These are phyloP conservation scores for Leucocoprinus leucothites DNA, from an alignment of 768 basidiomycete genomes.

Conservation along the genomic window DNA sequence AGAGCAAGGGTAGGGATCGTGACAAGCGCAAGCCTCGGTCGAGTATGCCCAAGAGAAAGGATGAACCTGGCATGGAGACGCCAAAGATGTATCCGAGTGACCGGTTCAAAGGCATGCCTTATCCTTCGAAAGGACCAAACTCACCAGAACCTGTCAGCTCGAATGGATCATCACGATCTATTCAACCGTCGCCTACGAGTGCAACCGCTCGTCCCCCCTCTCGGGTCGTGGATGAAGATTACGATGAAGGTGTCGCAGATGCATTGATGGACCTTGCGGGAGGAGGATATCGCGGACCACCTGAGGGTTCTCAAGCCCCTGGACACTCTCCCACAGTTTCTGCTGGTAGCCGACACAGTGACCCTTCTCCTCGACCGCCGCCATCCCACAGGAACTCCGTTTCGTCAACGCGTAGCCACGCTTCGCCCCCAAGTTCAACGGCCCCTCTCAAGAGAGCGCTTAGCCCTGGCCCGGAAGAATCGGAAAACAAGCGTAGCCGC, in stretches of 20 bases:
- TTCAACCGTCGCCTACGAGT: slow-evolving; percentile 71
- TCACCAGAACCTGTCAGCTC: slow-evolving; percentile 68
- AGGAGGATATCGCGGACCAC: slow-evolving; percentile 28
- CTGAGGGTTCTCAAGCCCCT: slow-evolving; percentile 26
- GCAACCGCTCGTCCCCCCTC: slow-evolving; percentile 57
- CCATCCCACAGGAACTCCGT: slow-evolving; percentile 63
- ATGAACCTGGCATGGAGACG: slow-evolving; percentile 40
- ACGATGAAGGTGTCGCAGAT: slow-evolving; percentile 86
- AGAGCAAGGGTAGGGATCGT: slow-evolving; percentile 4
- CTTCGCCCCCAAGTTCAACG: slow-evolving; percentile 52
- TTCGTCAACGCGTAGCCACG: slow-evolving; percentile 61
- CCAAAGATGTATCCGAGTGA: slow-evolving; percentile 28
- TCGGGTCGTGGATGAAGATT: slow-evolving; percentile 85
- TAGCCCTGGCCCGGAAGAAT: slow-evolving; percentile 65
- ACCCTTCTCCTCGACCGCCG: slow-evolving; percentile 46
- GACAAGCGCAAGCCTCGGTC: slow-evolving; percentile 15
- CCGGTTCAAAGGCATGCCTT: slow-evolving; percentile 14
- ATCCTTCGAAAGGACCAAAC: slow-evolving; percentile 34
- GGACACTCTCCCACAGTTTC: slow-evolving; percentile 60
- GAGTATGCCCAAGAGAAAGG: slow-evolving; percentile 35
- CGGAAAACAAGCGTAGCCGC: slow-evolving; percentile 58
- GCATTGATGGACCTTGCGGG: slow-evolving; percentile 70
- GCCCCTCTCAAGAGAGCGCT: slow-evolving; percentile 61
- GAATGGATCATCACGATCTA: slow-evolving; percentile 63
- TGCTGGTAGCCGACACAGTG: slow-evolving; percentile 50